phyloP scores from a whole-genome alignment of 805 yeast genomes.

The Zygoascus biomembranicola region DNA sequence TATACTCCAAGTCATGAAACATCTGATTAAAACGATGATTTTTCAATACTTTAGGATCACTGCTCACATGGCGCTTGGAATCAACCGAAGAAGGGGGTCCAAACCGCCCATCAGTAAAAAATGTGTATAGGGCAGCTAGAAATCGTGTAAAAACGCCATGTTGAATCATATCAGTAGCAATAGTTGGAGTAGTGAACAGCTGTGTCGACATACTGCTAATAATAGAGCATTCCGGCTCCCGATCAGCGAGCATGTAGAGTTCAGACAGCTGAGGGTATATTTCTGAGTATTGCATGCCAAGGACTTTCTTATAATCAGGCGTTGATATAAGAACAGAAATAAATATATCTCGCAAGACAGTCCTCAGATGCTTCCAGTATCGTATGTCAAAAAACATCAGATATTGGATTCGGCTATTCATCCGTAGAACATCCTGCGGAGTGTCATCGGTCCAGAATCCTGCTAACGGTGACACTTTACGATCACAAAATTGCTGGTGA shows the following conservation, averaged over 20 bases:
- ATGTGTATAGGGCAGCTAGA: conserved; percentile 54
- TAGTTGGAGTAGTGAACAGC: conserved; percentile 81
- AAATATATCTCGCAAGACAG: conserved; percentile 52
- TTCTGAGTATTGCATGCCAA: conserved; percentile 76
- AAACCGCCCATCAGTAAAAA: conserved; percentile 47
- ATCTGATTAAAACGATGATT: conserved; percentile 73
- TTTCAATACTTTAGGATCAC: conserved; percentile 42
- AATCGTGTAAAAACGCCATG: conserved; percentile 61
- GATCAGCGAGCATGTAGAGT: conserved; percentile 60
- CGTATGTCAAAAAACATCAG: conserved; percentile 59
- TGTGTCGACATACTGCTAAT: conserved; percentile 73
- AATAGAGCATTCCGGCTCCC: conserved; percentile 81
- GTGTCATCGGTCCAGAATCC: conserved; percentile 2
- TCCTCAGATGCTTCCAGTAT: conserved; percentile 58
- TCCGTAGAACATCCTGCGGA: neutral
- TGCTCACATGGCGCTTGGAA: conserved; percentile 17
- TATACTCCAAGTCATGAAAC: conserved; percentile 69
- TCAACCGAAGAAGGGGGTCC: conserved; percentile 37
- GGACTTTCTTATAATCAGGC: conserved; percentile 43
- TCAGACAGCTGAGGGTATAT: conserved; percentile 70
- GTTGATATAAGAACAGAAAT: conserved; percentile 58
- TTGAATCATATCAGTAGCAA: conserved; percentile 51
- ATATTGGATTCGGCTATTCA: conserved; percentile 42
- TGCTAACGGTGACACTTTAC: neutral
- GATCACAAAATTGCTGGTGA: neutral